These are phyloP conservation scores for Cryphonectria naterciae DNA, from an alignment of 2,329 filamentous ascomycete genomes.

Conservation along the genomic window DNA sequence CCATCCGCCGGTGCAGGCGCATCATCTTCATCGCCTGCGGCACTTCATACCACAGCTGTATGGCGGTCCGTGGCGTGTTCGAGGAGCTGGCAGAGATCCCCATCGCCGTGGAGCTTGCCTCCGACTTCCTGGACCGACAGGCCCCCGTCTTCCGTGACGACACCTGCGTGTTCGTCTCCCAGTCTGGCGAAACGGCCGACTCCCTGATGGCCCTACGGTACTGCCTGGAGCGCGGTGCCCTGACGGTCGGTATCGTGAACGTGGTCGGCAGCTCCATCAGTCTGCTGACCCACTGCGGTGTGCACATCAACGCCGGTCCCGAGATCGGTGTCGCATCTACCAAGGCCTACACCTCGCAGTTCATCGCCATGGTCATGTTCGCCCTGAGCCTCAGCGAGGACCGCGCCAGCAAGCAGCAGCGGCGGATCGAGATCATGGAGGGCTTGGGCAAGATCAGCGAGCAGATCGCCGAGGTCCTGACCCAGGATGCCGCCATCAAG, in stretches of 20 bases:
- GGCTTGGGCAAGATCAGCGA: constrained; percentile 84
- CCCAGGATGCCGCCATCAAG: constrained; percentile 94
- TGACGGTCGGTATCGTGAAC: constrained; percentile 98
- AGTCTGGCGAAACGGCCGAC: constrained; percentile 98
- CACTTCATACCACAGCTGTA: constrained; percentile 98
- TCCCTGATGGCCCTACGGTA: constrained; percentile 96
- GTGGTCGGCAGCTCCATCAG: constrained; percentile 98
- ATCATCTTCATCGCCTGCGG: constrained; percentile 99
- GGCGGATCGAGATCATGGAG: constrained; percentile 95
- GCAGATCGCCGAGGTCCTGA: constrained; percentile 90
- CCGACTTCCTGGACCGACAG: constrained; percentile 95
- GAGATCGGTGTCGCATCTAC: constrained; percentile 99
- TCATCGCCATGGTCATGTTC: constrained; percentile 99
- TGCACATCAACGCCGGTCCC: constrained; percentile 98
- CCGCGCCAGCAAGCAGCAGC: constrained; percentile 88
- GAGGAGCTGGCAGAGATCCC: constrained; percentile 98
- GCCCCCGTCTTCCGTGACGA: constrained; percentile 99
- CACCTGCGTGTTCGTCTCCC: constrained; percentile 97
- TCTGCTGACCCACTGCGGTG: constrained; percentile 98
- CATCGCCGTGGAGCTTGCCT: constrained; percentile 94
- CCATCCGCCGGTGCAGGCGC: constrained; percentile 93
- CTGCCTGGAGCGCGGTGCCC: constrained; percentile 94
- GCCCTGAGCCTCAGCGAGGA: constrained; percentile 95
- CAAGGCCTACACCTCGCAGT: constrained; percentile 99
- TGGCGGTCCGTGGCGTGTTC: constrained; percentile 97